phyloP scores from a whole-genome alignment of 2,329 filamentous ascomycete species.

The Pseudocercospora macadamiae region DNA sequence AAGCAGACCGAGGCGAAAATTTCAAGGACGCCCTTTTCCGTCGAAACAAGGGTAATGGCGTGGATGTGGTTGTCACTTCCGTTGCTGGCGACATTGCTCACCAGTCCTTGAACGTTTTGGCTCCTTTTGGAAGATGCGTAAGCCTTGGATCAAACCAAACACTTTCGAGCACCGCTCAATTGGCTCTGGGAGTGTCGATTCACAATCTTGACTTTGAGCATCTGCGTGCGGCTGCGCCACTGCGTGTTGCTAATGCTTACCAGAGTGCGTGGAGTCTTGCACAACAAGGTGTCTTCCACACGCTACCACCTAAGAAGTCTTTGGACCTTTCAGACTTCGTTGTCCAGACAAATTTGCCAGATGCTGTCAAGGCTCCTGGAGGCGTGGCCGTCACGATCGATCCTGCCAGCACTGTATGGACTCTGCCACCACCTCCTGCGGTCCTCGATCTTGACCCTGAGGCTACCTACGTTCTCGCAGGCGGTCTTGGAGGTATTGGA shows the following conservation, averaged over 20 bases:
- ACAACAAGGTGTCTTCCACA: slow-evolving; percentile 3
- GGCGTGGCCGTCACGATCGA: slow-evolving; percentile 2
- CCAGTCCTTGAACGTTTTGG: slow-evolving; percentile 4
- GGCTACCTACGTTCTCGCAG: slow-evolving; percentile 28
- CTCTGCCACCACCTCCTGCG: background rate
- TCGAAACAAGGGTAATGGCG: slow-evolving; percentile 4
- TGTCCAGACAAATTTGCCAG: background rate
- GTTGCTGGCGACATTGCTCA: too few species aligned
- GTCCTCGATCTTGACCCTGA: slow-evolving; percentile 26
- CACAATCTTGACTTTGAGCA: slow-evolving; percentile 5
- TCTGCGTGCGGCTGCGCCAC: background rate
- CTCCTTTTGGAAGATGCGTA: slow-evolving; percentile 8
- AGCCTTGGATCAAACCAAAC: background rate
- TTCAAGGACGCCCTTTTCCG: slow-evolving; percentile 6
- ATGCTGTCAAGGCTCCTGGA: background rate
- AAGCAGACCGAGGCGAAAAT: slow-evolving; percentile 1
- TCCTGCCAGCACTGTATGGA: background rate
- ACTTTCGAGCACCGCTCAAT: background rate
- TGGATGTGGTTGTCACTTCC: slow-evolving; percentile 5
- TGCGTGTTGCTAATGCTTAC: background rate
- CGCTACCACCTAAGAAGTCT: slow-evolving; percentile 3
- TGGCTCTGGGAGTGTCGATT: slow-evolving; percentile 3
- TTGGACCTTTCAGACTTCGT: slow-evolving; percentile 1
- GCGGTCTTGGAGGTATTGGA: slow-evolving; percentile 32
- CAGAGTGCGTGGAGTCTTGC: slow-evolving; percentile 5